These are phyloP conservation scores for Cystobasidium slooffiae DNA, from an alignment of 1,284 basidiomycete genomes.

Conservation along the genomic window DNA sequence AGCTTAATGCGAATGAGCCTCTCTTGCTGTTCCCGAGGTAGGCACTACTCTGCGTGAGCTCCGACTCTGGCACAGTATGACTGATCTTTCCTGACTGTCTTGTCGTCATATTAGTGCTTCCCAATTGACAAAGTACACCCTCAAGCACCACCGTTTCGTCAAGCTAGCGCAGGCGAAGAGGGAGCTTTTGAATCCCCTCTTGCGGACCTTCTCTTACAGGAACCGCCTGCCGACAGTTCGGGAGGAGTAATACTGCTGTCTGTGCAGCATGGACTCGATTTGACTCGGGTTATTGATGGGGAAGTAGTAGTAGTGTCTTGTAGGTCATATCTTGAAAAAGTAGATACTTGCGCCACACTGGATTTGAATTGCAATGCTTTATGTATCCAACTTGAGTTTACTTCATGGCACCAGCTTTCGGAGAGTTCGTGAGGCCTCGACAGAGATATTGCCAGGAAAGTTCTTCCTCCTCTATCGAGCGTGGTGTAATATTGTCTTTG, in stretches of 20 bases:
- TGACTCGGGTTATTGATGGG: not conserved
- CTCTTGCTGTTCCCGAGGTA: constrained; percentile 12
- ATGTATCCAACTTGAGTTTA: no score
- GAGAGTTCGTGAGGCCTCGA: no score
- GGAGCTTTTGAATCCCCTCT: constrained; percentile 19
- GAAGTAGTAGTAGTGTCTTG: no score
- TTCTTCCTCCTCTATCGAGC: no score
- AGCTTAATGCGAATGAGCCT: not conserved
- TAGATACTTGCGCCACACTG: no score
- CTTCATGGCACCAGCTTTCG: no score
- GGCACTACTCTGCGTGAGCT: not conserved
- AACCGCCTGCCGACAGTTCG: not conserved
- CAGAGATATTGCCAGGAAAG: no score
- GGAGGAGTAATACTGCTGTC: not conserved
- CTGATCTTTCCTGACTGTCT: not conserved
- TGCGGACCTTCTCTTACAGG: constrained; percentile 7
- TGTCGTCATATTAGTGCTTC: not conserved
- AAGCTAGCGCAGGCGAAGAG: constrained; percentile 11
- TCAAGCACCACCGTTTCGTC: constrained; percentile 16
- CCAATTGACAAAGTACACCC: constrained; percentile 12
- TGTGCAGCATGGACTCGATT: not conserved
- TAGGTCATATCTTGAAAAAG: no score
- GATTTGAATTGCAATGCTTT: no score
- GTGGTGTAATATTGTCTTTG: not conserved
- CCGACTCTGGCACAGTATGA: not conserved